Percentiles rank a stretch among this genome's conserved stretches.
Evolutionary conservation across 805 yeast species (phyloP).

Genomic region (Maudiozyma bulderi): DNA sequence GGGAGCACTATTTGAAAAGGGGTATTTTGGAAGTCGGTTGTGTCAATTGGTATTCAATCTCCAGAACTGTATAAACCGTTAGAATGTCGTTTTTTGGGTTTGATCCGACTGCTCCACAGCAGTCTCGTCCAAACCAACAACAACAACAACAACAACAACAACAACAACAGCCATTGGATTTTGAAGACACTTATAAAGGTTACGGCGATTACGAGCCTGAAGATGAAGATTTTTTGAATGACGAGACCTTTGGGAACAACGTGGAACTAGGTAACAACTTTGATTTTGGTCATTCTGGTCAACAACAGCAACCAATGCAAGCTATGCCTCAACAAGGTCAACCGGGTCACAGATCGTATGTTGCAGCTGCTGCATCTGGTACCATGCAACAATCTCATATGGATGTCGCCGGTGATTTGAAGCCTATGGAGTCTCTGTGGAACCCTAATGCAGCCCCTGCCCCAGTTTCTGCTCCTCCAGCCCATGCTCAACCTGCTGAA

Average conservation of each 20-base stretch:
- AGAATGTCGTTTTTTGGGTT: slow-evolving; percentile 31
- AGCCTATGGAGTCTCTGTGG: slow-evolving; percentile 71
- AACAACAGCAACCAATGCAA: not conserved
- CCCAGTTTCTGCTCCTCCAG: slow-evolving; percentile 6
- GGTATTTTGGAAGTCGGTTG: no score
- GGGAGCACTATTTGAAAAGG: no score
- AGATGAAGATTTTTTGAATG: slow-evolving; percentile 51
- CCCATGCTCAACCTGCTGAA: not conserved
- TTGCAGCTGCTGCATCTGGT: slow-evolving; percentile 23
- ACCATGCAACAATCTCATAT: slow-evolving; percentile 2
- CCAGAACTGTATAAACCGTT: no score
- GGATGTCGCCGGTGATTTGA: slow-evolving; percentile 31
- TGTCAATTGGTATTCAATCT: no score
- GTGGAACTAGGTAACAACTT: slow-evolving; percentile 28
- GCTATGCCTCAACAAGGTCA: slow-evolving; percentile 1
- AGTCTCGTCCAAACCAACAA: not conserved
- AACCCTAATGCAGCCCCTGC: slow-evolving; percentile 11
- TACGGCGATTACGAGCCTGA: slow-evolving; percentile 61
- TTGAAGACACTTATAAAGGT: slow-evolving; percentile 78
- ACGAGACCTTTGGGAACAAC: slow-evolving; percentile 27
- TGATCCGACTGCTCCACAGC: slow-evolving; percentile 12
- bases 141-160: not conserved
- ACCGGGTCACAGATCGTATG: slow-evolving; percentile 16
- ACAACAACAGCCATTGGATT: slow-evolving; percentile 37
- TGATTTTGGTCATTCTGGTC: slow-evolving; percentile 27